Base-by-base conservation (phyloP, 768 basidiomycete species). In the Coprinopsis sp. region DNA sequence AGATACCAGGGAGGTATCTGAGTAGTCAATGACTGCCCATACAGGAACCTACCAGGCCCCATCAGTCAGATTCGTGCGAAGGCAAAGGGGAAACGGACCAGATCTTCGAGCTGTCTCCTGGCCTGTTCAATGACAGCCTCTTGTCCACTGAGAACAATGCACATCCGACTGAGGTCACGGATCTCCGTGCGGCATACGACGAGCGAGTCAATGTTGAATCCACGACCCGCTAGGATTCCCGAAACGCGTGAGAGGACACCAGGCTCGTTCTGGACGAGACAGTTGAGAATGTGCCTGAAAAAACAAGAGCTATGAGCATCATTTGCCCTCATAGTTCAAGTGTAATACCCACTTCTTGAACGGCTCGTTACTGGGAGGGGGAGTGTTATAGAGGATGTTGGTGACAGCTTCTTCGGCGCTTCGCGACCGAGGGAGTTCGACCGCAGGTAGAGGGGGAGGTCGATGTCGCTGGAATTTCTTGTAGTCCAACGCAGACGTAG, bases 11-110 rank as follows among this genome's bases (percentile, higher is more conserved):
- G 78, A 81, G 19, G 93, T 98, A 51, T 94, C 78, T 16, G 95
- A 97, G 65, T 98, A 99, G 68, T 99, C 94, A 50, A 99, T 75
- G 25, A 99, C 96, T 23, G 95, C 96, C 96, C 96, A 99, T 3
- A 99, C 96, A 40, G 95, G 96, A 22, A 99, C 94, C 95, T 96
- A 33, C 38, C 21, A 47, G 31, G 38, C 19, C 27, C 10, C n/a
- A 42, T 8, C 2, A 23, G 6, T 28, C 5, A 25, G 19, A 21
- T n/a, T 19, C 11, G 37, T 19, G 22, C 6, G 33, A 49, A 24
- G 24, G 16, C 2, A n/a, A 33, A n/a, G 16, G 16, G 3, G 3
- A 40, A 4, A 13, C 24, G 19, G 60, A 96, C 95, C 54, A 98
- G 77, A 59, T 99, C 96, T 56, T 98, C 96, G 13, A 99, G 79